A percentile compares a stretch with the other conserved stretches of the same genome.
These are phyloP conservation scores for Pelargonium myrrhifolium DNA, from an alignment of 441 rosid genomes.

Conservation along the genomic window DNA sequence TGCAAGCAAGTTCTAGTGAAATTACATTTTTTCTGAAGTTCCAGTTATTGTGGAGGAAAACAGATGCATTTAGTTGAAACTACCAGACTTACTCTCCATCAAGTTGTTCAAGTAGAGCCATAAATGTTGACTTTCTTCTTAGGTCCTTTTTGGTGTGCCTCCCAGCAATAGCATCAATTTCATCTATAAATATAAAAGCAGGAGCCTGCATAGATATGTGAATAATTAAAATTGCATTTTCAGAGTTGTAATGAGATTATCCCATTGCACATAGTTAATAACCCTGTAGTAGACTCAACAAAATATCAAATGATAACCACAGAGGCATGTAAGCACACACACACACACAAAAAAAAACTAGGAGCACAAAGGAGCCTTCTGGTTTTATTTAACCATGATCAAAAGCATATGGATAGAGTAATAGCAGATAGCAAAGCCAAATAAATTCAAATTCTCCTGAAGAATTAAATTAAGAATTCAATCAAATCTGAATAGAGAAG, in stretches of 20 bases:
- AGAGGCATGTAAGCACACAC: not conserved
- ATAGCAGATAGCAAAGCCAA: not conserved
- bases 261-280: not conserved
- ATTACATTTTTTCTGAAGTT: not conserved
- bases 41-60: conserved; percentile 1
- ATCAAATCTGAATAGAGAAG: not conserved
- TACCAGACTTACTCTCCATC: conserved; percentile 80
- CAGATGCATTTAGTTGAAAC: conserved; percentile 13
- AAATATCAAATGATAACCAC: not conserved
- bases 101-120: conserved; percentile 85
- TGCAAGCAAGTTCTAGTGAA: not conserved
- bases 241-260: not conserved
- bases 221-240: conserved; percentile 5
- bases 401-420: not conserved
- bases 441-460: not conserved
- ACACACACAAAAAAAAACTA: not conserved
- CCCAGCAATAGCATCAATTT: conserved; percentile 98
- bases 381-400: not conserved
- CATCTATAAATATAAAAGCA: conserved; percentile 91
- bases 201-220: conserved; percentile 62
- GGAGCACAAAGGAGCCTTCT: not conserved
- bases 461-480: not conserved
- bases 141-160: conserved; percentile 87
- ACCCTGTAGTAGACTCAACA: not conserved
- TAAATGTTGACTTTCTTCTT: conserved; percentile 74